phyloP scores from a whole-genome alignment of 2,329 filamentous ascomycete species.

The Phialophora tarda region DNA sequence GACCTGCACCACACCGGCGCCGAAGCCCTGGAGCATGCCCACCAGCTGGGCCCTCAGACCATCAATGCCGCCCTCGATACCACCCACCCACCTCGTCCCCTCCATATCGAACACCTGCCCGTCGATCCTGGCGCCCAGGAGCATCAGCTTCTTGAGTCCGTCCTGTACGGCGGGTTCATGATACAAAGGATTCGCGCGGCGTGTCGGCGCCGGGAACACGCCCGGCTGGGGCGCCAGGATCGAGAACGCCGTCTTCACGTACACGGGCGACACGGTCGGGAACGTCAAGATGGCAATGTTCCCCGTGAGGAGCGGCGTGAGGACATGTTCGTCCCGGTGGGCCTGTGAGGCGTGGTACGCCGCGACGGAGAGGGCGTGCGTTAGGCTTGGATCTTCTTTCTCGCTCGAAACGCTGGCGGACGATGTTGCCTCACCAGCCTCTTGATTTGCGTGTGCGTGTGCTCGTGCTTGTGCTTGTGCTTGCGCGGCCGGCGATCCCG shows the following conservation, averaged over 20 bases:
- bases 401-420: constrained; percentile 39
- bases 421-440: not conserved
- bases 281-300: constrained; percentile 81
- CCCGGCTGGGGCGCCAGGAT: constrained; percentile 75
- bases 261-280: constrained; percentile 79
- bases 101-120: constrained; percentile 80
- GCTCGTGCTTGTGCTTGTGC: not conserved
- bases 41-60: constrained; percentile 84
- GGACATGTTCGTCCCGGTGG: constrained; percentile 61
- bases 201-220: constrained; percentile 75
- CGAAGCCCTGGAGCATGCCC: constrained; percentile 76
- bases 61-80: constrained; percentile 81
- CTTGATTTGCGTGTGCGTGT: not conserved
- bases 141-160: constrained; percentile 82
- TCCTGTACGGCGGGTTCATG: constrained; percentile 79
- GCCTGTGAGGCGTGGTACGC: constrained; percentile 59
- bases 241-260: constrained; percentile 79
- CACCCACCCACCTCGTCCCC: constrained; percentile 72
- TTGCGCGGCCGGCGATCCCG: constrained; percentile 43
- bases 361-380: constrained; percentile 64
- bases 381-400: constrained; percentile 51
- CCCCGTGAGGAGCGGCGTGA: constrained; percentile 79
- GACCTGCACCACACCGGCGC: constrained; percentile 75
- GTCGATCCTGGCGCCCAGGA: constrained; percentile 87
- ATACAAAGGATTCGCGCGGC: constrained; percentile 78